Conservation (phyloP, 2,329 filamentous ascomycete genomes). For the Zasmidium angulare region DNA sequence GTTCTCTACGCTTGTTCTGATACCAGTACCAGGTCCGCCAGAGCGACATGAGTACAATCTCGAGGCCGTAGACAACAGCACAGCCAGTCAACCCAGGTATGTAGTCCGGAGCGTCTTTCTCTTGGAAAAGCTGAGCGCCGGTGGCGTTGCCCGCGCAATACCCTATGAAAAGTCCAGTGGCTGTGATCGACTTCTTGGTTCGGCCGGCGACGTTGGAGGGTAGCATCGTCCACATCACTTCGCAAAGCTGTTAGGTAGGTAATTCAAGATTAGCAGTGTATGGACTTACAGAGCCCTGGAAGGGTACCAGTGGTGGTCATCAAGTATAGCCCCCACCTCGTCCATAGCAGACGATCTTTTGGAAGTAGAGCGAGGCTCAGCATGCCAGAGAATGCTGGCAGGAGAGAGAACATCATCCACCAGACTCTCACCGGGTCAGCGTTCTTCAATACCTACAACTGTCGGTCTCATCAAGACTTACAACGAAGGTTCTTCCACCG, state of each 20-base stretch:
- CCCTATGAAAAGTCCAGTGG: constrained; percentile 44
- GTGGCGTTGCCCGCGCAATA: constrained; percentile 49
- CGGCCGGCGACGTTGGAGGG: constrained; percentile 47
- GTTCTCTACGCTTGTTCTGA: constrained; percentile 8
- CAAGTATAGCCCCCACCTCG: constrained; percentile 8
- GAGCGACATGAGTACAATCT: constrained; percentile 5
- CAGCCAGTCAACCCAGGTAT: constrained; percentile 42
- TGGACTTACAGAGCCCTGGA: constrained; percentile 1
- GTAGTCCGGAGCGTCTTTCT: constrained; percentile 45
- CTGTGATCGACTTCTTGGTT: constrained; percentile 46
- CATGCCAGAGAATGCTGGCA: constrained; percentile 11
- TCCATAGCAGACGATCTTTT: constrained; percentile 1
- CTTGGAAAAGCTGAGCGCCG: constrained; percentile 45
- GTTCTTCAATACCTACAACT: no score
- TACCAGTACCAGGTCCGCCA: constrained; percentile 8
- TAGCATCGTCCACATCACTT: constrained; percentile 11
- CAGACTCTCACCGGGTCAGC: not conserved
- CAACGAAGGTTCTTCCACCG: constrained; percentile 8
- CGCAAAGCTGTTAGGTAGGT: not conserved
- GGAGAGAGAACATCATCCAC: constrained; percentile 8
- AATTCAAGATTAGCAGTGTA: not conserved
- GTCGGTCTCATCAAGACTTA: no score
- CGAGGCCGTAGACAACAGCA: constrained; percentile 24
- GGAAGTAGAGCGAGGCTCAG: constrained; percentile 6
- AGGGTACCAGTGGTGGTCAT: constrained; percentile 10